These are phyloP conservation scores for Fraxinus pennsylvanica DNA, from an alignment of 257 asterid species.

Conservation along the genomic window DNA sequence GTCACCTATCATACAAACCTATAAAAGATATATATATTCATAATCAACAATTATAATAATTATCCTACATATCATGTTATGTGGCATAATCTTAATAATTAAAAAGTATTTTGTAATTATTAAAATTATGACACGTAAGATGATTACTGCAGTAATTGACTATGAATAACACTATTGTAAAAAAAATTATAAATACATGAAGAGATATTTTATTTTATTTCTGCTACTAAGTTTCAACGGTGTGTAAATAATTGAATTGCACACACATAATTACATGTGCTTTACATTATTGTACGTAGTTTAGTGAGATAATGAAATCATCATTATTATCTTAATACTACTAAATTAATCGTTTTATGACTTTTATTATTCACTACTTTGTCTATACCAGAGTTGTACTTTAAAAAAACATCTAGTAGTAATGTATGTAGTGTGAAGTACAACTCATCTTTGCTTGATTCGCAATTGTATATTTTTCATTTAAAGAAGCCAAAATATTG, in stretches of 20 bases:
- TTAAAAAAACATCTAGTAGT: background rate
- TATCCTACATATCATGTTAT: no score
- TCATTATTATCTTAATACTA: constrained; percentile 2
- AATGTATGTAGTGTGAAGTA: background rate
- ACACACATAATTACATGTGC: background rate
- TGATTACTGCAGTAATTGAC: no score
- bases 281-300: constrained; percentile 11
- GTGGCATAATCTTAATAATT: no score
- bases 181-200: no score
- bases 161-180: no score
- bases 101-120: no score
- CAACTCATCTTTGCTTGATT: constrained; percentile 15
- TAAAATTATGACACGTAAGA: no score
- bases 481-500: background rate
- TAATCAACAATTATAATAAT: no score
- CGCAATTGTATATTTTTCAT: background rate
- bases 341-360: background rate
- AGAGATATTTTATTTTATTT: background rate
- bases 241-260: background rate
- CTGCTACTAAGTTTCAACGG: constrained; percentile 3
- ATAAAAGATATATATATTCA: no score
- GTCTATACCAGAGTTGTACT: background rate
- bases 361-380: background rate
- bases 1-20: background rate
- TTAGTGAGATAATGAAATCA: background rate